Evolutionary conservation across 2,329 filamentous ascomycete species (phyloP).

Genomic region (Lasiodiplodia sp.): DNA sequence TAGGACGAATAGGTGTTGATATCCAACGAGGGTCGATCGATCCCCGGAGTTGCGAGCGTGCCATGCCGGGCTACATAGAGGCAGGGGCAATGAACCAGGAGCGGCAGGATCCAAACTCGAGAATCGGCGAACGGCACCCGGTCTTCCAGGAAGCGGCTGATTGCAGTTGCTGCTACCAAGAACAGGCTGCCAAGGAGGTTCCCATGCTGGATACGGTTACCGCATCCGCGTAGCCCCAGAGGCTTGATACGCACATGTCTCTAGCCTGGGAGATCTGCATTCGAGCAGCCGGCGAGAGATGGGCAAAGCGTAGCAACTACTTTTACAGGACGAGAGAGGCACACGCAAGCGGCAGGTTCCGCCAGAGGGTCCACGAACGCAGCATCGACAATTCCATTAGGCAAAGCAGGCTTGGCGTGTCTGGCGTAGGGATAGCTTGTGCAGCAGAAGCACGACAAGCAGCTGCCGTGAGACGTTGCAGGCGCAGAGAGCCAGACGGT

Average conservation of each 20-base stretch:
- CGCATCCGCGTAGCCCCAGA: background rate
- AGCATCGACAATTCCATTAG: background rate
- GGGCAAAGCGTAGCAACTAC: background rate
- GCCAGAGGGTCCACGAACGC: background rate
- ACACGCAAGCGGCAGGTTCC: background rate
- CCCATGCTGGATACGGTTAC: background rate
- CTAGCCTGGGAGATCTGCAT: background rate
- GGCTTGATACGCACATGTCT: background rate
- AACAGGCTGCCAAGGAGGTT: background rate
- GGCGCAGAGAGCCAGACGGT: constrained; percentile 2
- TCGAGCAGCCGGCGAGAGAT: background rate
- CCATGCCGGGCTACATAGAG: background rate
- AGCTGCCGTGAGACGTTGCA: constrained; percentile 20
- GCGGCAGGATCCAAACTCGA: background rate
- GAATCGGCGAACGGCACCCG: background rate
- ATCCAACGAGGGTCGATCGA: background rate
- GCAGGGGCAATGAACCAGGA: background rate
- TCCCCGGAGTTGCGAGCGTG: background rate
- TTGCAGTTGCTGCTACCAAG: background rate
- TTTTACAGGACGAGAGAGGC: background rate
- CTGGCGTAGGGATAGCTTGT: background rate
- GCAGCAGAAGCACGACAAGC: constrained; percentile 1
- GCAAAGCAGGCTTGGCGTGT: background rate
- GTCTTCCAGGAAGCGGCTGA: background rate
- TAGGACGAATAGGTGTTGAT: background rate